Evolutionary conservation across 2,329 filamentous ascomycete species (phyloP), one percentile per base, ranked within the genome.

Genomic region (Cordyceps cateniannulata): DNA sequence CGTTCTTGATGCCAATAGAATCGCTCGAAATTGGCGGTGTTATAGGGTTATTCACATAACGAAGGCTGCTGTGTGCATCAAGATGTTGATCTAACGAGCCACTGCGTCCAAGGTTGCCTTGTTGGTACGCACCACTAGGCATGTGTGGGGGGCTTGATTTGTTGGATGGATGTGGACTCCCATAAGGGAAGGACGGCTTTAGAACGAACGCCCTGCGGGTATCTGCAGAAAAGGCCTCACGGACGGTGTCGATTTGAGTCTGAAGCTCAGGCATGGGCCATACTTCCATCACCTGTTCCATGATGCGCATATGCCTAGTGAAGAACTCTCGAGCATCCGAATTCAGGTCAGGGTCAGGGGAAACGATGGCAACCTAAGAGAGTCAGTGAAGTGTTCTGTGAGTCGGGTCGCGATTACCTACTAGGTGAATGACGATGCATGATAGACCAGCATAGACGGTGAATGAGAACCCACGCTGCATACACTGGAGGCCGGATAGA

Each of bases 401-500:
- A 14, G 51, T 27, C 32, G 48, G n/a, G 48, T 10, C 59, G 61
- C 29, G 53, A 5, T 45, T 42, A 83, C 91, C 74, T 80, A 97
- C 93, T 75, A 98, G 75, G 73, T 98, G 93, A 59, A 98, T 82
- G 75, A 97, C 93, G 25, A 93, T 93, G 77, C 93, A 96, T 0
- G 91, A 95, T 50, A 98, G 77, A 27, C 96, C 86, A 60, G 88
- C 86, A 70, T 98, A 98, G n/a, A 98, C 91, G 6, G 91, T 91
- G 69, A 96, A 98, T 73, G 93, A 96, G 71, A 96, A 92, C 44
- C 93, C 93, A 66, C 93, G 84, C 69, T 93, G 88, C 93, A 97
- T 97, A 75, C 88, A 96, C 67, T 95, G 81, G 18, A 98, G 79
- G 0, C 93, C 93, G 18, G 84, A 84, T 63, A 96, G 77, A 3